phyloP scores from a whole-genome alignment of 768 basidiomycete genomes.

The Naganishia randhawae region DNA sequence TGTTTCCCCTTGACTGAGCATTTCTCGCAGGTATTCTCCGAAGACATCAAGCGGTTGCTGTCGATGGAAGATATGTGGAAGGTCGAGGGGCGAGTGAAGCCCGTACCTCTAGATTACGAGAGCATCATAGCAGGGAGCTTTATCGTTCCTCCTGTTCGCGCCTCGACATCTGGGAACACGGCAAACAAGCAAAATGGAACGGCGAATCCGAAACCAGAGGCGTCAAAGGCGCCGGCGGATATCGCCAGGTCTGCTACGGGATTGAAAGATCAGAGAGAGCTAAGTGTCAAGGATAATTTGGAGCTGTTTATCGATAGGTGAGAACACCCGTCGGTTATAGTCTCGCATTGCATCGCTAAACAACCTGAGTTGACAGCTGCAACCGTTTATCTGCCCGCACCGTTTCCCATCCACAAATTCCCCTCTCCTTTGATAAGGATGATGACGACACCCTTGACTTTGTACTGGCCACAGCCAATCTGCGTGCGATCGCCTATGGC shows the following conservation, averaged over 20 bases:
- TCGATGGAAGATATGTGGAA: conserved; percentile 98
- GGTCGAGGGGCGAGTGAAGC: conserved; percentile 65
- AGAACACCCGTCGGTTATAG: conserved; percentile 24
- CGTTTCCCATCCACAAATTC: conserved; percentile 55
- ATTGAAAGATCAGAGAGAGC: conserved; percentile 75
- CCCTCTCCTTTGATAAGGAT: conserved; percentile 87
- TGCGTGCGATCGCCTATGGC: conserved; percentile 83
- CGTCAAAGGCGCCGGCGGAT: conserved; percentile 36
- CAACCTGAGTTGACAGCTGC: conserved; percentile 58
- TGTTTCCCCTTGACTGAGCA: not conserved
- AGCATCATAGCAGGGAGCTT: conserved; percentile 66
- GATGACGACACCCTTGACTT: conserved; percentile 96
- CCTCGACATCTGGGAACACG: conserved; percentile 27
- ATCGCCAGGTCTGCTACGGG: conserved; percentile 28
- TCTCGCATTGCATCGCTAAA: not conserved
- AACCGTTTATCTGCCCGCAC: conserved; percentile 67
- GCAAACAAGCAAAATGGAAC: conserved; percentile 35
- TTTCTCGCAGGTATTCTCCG: conserved; percentile 68
- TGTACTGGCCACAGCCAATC: conserved; percentile 88
- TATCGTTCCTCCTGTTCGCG: conserved; percentile 22
- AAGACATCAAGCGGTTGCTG: conserved; percentile 81
- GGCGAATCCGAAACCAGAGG: conserved; percentile 36
- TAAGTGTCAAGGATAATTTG: conserved; percentile 76
- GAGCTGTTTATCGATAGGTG: conserved; percentile 81
- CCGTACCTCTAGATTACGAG: conserved; percentile 78